Conservation (phyloP, 306 rosid genomes). For the Hylodesmum podocarpum region DNA sequence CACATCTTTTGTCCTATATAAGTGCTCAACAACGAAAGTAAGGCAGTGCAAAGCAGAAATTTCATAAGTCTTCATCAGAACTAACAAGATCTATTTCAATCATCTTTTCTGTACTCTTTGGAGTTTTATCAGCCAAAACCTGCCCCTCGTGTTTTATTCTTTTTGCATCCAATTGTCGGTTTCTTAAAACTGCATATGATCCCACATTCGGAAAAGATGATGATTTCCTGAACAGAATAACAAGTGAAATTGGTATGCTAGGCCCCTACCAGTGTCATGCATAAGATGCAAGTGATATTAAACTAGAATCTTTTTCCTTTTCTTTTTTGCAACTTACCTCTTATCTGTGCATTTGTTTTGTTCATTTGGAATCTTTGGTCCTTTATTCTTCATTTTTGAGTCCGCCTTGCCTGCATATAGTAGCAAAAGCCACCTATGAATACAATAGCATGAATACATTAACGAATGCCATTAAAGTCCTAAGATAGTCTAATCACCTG, state of each 20-base stretch:
- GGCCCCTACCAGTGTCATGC: not conserved
- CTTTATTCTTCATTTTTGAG: conserved; percentile 34
- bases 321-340: conserved; percentile 45
- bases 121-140: conserved; percentile 41
- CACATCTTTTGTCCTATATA: not conserved
- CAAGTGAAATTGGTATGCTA: conserved; percentile 18
- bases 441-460: conserved; percentile 19
- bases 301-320: not conserved
- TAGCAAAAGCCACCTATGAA: conserved; percentile 27
- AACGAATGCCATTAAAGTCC: not conserved
- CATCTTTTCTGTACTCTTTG: conserved; percentile 56
- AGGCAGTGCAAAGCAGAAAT: not conserved
- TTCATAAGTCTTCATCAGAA: conserved; percentile 74
- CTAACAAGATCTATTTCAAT: conserved; percentile 70
- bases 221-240: conserved; percentile 60
- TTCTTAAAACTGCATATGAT: conserved; percentile 36
- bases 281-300: not conserved
- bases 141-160: conserved; percentile 49
- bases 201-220: conserved; percentile 40
- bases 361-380: conserved; percentile 39
- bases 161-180: conserved; percentile 48
- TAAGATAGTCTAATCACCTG: conserved; percentile 52
- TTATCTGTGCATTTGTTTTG: conserved; percentile 43
- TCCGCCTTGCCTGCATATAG: conserved; percentile 50
- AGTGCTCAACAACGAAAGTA: not conserved